Evolutionary conservation across 352 stramenopile genomes (phyloP).

Genomic region (Globisporangium uncinulatum): DNA sequence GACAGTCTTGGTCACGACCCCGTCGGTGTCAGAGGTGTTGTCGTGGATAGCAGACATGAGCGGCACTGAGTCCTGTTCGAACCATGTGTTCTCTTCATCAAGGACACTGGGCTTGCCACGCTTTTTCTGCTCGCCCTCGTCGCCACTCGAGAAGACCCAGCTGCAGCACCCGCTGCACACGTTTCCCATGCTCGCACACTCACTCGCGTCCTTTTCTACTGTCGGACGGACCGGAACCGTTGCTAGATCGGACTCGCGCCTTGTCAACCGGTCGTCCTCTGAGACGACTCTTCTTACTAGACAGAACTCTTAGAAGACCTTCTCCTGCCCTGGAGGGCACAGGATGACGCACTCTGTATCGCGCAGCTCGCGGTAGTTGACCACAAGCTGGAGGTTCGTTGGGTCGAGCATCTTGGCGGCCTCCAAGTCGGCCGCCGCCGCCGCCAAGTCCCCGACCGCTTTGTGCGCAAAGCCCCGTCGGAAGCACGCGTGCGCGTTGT

Average conservation of each 20-base stretch:
- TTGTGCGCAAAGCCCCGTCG: conserved; percentile 73
- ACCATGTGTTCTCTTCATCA: conserved; percentile 37
- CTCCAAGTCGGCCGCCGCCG: conserved; percentile 67
- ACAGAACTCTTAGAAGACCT: conserved; percentile 20
- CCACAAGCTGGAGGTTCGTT: conserved; percentile 55
- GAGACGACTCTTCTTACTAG: too few species aligned
- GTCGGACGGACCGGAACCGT: too few species aligned
- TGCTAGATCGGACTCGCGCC: not conserved
- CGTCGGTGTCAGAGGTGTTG: conserved; percentile 18
- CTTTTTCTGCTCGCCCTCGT: conserved; percentile 4
- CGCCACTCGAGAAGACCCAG: conserved; percentile 11
- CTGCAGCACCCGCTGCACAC: conserved; percentile 13
- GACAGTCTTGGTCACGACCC: conserved; percentile 51
- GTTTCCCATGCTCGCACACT: conserved; percentile 10
- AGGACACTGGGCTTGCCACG: conserved; percentile 6
- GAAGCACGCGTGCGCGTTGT: conserved; percentile 81
- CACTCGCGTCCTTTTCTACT: not conserved
- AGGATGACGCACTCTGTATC: conserved; percentile 70
- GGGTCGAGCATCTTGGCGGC: conserved; percentile 58
- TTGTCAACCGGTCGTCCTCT: not conserved
- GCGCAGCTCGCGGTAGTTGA: conserved; percentile 78
- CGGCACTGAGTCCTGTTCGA: conserved; percentile 58
- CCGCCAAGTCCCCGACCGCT: conserved; percentile 41
- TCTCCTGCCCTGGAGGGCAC: conserved; percentile 60
- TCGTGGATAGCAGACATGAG: conserved; percentile 47